Base-by-base conservation (phyloP, 495 filamentous ascomycete genomes). In the Evernia prunastri region DNA sequence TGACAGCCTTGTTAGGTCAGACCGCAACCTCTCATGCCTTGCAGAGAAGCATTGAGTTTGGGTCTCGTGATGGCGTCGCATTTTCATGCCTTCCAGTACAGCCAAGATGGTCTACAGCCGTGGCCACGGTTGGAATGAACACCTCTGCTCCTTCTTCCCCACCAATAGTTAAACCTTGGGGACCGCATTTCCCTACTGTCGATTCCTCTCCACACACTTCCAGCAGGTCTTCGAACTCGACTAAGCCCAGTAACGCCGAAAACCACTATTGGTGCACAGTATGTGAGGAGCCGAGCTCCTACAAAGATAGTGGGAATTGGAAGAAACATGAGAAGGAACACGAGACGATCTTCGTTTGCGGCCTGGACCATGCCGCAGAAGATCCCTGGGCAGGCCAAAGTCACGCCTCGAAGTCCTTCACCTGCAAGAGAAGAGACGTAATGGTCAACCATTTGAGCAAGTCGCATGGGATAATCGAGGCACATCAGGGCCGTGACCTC, bases 271-370 rank as follows among this genome's bases (percentile, higher is more conserved):
- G 31, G 17, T 63, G 60, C 31, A 63, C 60, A 29, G 39, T 63
- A 27, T 63, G 60, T 31, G 35, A 29, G 20, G 36, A 59, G 5
- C 36, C 27, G 29, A 51, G 33, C 0, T 63, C 60, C 8, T 63
- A 63, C 25, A 37, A 43, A 42, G 56, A 63, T 33, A 40, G 40
- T 25, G 27, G 23, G 0, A 54, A 45, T 56, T 63, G 60, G 60
- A 63, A 63, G 47, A 63, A 63, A 25, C 60, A 63, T 37, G 60
- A 63, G 33, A 63, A 56, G 23, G 60, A 56, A 10, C 60, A 63
- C 42, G 49, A 63, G 51, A 39, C 49, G 4, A 45, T 33, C 11
- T 63, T 37, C 37, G 18, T 56, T 43, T 63, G 60, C 20, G 29
- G 40, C 17, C 7, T 42, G 27, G 42, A 31, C 23, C 23, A 51